A percentile compares a stretch with the other conserved stretches of the same genome.
Conservation (phyloP, 73 alveolate species). For the Blepharisma japonicum region DNA sequence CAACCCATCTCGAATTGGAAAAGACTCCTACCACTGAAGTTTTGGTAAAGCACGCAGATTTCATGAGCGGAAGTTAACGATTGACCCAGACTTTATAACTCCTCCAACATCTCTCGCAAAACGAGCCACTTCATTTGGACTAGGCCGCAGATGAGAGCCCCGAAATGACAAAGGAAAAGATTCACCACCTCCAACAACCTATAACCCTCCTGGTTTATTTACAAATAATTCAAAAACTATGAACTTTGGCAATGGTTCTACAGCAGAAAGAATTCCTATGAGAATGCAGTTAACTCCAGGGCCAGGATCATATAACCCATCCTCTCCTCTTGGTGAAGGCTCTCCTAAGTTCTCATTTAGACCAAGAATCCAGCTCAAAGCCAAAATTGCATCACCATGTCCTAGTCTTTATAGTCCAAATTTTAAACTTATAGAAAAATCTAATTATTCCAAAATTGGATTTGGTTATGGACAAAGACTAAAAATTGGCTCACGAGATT, state of each 20-base stretch:
- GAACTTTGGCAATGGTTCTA: too few relatives aligned
- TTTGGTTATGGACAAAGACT: neutral
- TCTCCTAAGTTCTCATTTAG: constrained; percentile 17
- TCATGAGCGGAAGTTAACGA: too few relatives aligned
- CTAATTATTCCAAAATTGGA: neutral
- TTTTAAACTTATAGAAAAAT: constrained; percentile 6
- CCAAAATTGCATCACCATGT: neutral
- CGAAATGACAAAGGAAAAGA: neutral
- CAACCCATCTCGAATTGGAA: too few relatives aligned
- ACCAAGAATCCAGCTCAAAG: neutral
- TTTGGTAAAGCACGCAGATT: too few relatives aligned
- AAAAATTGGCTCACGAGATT: neutral
- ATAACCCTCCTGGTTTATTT: neutral
- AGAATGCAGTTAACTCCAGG: neutral
- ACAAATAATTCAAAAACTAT: neutral
- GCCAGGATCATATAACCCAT: constrained; percentile 23
- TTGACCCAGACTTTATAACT: neutral
- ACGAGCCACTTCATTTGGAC: neutral
- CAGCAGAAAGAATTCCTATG: too few relatives aligned
- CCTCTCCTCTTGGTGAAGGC: neutral
- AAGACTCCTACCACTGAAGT: too few relatives aligned
- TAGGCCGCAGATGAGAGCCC: neutral
- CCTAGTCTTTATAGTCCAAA: neutral
- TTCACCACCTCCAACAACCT: neutral
- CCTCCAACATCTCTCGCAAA: neutral